Percentiles rank a stretch among this genome's conserved stretches.
Conservation (phyloP, 352 stramenopile species). For the Thalassiosira ordinaria region DNA sequence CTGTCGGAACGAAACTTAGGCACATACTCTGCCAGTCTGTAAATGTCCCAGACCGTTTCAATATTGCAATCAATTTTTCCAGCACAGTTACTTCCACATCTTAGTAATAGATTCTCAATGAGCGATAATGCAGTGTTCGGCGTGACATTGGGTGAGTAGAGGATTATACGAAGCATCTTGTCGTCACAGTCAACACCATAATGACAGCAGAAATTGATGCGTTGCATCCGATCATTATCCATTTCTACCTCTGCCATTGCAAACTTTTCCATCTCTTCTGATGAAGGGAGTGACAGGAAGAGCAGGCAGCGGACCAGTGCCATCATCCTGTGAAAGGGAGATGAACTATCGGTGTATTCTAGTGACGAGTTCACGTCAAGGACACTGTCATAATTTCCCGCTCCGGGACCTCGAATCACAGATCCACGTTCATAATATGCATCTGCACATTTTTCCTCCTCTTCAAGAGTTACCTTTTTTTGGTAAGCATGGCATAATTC, state of each 20-base stretch:
- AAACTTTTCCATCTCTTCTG: slow-evolving; percentile 37
- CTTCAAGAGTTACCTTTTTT: slow-evolving; percentile 32
- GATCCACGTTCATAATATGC: slow-evolving; percentile 31
- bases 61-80: slow-evolving; percentile 38
- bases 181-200: slow-evolving; percentile 71
- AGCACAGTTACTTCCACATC: slow-evolving; percentile 48
- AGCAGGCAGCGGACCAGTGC: slow-evolving; percentile 61
- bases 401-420: slow-evolving; percentile 56
- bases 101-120: slow-evolving; percentile 72
- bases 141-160: slow-evolving; percentile 44
- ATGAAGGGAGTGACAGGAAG: slow-evolving; percentile 64
- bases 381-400: slow-evolving; percentile 60
- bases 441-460: slow-evolving; percentile 8
- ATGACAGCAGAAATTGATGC: slow-evolving; percentile 60
- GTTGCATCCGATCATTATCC: slow-evolving; percentile 37
- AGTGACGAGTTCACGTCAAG: slow-evolving; percentile 41
- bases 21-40: slow-evolving; percentile 60
- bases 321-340: slow-evolving; percentile 35
- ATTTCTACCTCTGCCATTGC: slow-evolving; percentile 5
- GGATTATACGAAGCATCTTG: slow-evolving; percentile 71
- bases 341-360: not conserved
- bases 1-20: not conserved
- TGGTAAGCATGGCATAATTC: slow-evolving; percentile 51
- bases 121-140: slow-evolving; percentile 55
- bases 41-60: slow-evolving; percentile 68